Percentiles rank a stretch among this genome's conserved stretches.
Evolutionary conservation across 495 filamentous ascomycete genomes (phyloP).

Genomic region (Penicillium salamii): DNA sequence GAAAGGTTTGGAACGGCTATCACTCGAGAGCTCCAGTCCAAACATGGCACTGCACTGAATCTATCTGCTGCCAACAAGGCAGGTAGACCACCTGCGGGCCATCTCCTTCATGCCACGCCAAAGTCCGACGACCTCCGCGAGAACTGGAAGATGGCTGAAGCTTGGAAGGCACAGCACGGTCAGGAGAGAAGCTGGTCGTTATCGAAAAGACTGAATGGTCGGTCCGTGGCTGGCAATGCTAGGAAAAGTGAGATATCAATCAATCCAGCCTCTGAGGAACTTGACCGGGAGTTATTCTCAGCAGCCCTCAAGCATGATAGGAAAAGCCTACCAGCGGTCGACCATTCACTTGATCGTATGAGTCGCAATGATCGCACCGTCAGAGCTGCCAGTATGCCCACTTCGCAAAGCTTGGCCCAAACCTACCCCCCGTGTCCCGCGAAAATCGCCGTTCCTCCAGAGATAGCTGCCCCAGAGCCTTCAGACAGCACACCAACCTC

Average conservation of each 20-base stretch:
- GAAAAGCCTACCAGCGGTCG: slow-evolving; percentile 1
- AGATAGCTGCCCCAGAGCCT: neutral
- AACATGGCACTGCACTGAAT: slow-evolving; percentile 27
- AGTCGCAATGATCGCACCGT: neutral
- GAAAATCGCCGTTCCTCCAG: neutral
- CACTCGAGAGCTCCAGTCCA: slow-evolving; percentile 29
- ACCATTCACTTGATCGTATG: neutral
- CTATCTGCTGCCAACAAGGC: slow-evolving; percentile 10
- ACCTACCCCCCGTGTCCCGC: too few relatives aligned
- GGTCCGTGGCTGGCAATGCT: neutral
- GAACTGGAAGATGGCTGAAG: slow-evolving; percentile 27
- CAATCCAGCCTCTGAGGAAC: slow-evolving; percentile 10
- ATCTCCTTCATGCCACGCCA: slow-evolving; percentile 9
- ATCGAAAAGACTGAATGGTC: neutral
- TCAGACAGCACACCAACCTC: neutral
- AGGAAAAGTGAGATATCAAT: neutral
- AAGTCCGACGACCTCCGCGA: slow-evolving; percentile 26
- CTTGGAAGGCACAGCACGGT: slow-evolving; percentile 16
- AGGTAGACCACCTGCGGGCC: neutral
- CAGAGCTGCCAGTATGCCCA: slow-evolving; percentile 2
- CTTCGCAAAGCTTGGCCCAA: slow-evolving; percentile 1
- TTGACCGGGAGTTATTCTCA: slow-evolving; percentile 32
- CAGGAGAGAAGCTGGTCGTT: neutral
- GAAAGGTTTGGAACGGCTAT: slow-evolving; percentile 35
- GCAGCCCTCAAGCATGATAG: slow-evolving; percentile 24